Evolutionary conservation across 208 protist genomes (phyloP), one percentile per base, ranked within the genome.

Genomic region (Wallacemonas sp.): DNA sequence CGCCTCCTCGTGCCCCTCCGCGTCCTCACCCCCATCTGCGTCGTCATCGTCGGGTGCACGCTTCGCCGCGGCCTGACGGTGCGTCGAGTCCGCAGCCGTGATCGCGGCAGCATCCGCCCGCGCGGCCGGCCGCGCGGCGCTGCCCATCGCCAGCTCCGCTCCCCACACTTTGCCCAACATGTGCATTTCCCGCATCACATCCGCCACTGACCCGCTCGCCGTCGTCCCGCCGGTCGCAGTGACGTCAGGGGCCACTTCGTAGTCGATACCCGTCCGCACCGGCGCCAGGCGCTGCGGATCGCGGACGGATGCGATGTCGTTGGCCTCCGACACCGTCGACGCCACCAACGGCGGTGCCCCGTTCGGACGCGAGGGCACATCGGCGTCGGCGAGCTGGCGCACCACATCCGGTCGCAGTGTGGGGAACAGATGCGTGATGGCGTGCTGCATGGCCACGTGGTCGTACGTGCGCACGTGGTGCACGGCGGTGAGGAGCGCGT

Each of bases 401-500:
- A 94, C 77, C 10, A 70, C 59, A 0, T 68, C 82, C 0, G 77
- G 52, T 22, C 67, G 57, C 66, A 94, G 57, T 52, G 81, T 89
- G 1, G 87, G 87, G 48, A 94, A 93, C 16, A 94, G 52, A 23
- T 77, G 74, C 8, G 74, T 63, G 16, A 94, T 39, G 16, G 81
- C 72, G 2, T 73, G 39, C n/a, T 84, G 46, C 14, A 91, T 48
- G 12, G 54, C 38, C 2, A 71, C 72, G 33, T 86, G 77, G 54
- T 72, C 69, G 70, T 81, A 81, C 3, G 67, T 61, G 4, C 81
- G 22, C 39, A 75, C 74, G 16, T 23, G 42, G 14, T 42, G 65
- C 16, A 91, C 70, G 5, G 45, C 55, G 14, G 46, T 28, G 32
- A 61, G 10, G 4, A 94, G 57, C 18, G 52, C 76, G 20, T 65